A percentile compares a stretch with the other conserved stretches of the same genome.
These are phyloP conservation scores for Helminthosporium solani DNA, from an alignment of 2,329 filamentous ascomycete species.

Conservation along the genomic window DNA sequence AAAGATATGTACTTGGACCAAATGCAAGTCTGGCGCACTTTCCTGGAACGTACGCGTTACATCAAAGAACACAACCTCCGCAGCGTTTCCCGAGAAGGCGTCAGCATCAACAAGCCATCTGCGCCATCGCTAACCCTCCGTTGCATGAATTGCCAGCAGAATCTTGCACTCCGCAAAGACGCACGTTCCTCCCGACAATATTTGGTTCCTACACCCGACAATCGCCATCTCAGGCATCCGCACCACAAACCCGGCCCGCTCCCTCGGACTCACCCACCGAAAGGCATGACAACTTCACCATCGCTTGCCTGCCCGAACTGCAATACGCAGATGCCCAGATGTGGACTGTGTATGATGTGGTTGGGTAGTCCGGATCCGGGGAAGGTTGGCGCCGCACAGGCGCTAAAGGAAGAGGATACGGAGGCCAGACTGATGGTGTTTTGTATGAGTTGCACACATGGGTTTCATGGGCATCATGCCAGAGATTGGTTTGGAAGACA, in stretches of 20 bases:
- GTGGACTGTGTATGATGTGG: constrained; percentile 63
- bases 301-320: constrained; percentile 62
- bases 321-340: constrained; percentile 63
- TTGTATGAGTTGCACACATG: constrained; percentile 64
- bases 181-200: constrained; percentile 18
- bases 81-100: constrained; percentile 63
- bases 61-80: constrained; percentile 73
- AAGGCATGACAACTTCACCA: constrained; percentile 33
- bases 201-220: constrained; percentile 18
- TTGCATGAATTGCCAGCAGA: constrained; percentile 70
- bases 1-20: constrained; percentile 71
- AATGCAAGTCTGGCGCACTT: constrained; percentile 69
- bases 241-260: constrained; percentile 9
- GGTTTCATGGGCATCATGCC: constrained; percentile 64
- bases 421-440: constrained; percentile 60
- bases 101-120: constrained; percentile 63
- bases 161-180: constrained; percentile 49
- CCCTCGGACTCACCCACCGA: constrained; percentile 9
- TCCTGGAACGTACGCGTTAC: constrained; percentile 74
- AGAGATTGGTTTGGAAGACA: constrained; percentile 61
- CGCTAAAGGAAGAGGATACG: constrained; percentile 45
- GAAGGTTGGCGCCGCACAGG: constrained; percentile 40
- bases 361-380: constrained; percentile 59
- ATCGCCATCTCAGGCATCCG: constrained; percentile 2
- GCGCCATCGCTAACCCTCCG: constrained; percentile 69